Base-by-base conservation (phyloP, 169 alveolate genomes). In the Plasmodium billcollinsi region DNA sequence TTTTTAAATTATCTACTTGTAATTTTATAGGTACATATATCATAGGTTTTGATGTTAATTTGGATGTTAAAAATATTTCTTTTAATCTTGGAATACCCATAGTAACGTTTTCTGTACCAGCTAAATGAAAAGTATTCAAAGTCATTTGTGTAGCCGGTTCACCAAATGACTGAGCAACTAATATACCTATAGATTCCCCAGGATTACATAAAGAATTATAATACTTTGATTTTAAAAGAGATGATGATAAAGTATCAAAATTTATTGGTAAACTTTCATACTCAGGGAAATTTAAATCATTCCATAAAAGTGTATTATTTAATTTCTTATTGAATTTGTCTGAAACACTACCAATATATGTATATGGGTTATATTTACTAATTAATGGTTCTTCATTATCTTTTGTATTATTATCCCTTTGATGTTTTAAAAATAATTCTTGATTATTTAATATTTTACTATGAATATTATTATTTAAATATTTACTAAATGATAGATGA, bases 121-220 rank as follows among this genome's bases (percentile, higher is more conserved):
- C 99, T 91, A 99, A 96, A 96, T 99, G 99, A 97, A 99, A 99
- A 24, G 99, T 99, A 94, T 99, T 99, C 70, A 99, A 93, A 7
- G 99, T 99, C 99, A 99, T 98, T 93, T 99, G 99, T 21, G 99
- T 99, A 33, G 99, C 98, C 0, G 99, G 99, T 83, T 99, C 99
- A 29, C 99, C 99, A 50, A 99, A 97, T 39, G 98, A 96, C 83
- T 99, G 99, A 2, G 99, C 99, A 1, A 99, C 99, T 26, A 98
- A 74, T 62, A 98, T 97, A 1, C 99, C 99, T 8, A 99, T 99
- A 47, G 99, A 98, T 92, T 99, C 99, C 5, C 99, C 99, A 3
- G 99, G 99, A 43, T 69, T 92, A 52, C 95, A 91, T 9, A 90
- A 73, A 12, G 94, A 91, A 50, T 85, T 74, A 56, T 47, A 93